Evolutionary conservation across 164 flowering plant genomes (phyloP).

Genomic region (Saururus chinensis): DNA sequence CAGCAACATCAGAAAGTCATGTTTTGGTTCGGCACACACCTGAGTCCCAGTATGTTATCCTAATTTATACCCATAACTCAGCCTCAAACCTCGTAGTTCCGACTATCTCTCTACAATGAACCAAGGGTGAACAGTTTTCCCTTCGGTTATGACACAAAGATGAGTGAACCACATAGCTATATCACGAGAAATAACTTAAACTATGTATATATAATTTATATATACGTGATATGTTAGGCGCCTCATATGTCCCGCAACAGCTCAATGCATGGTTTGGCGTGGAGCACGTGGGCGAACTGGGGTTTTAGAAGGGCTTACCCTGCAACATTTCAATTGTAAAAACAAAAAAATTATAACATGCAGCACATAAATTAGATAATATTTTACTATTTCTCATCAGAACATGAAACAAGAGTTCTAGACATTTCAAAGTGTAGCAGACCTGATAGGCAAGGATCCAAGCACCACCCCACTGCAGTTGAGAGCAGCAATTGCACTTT

Average conservation of each 20-base stretch:
- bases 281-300: constrained; percentile 73
- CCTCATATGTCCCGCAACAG: constrained; percentile 7
- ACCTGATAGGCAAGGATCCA: constrained; percentile 57
- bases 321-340: constrained; percentile 15
- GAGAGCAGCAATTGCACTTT: constrained; percentile 82
- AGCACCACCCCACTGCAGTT: constrained; percentile 70
- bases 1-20: too few species aligned
- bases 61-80: constrained; percentile 7
- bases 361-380: background rate
- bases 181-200: constrained; percentile 11
- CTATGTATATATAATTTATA: constrained; percentile 20
- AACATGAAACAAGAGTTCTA: background rate
- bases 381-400: background rate
- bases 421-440: background rate
- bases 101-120: constrained; percentile 30
- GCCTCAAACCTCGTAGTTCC: constrained; percentile 37
- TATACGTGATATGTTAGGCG: constrained; percentile 9
- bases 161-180: constrained; percentile 11
- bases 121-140: constrained; percentile 11
- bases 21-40: too few species aligned
- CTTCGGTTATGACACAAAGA: constrained; percentile 13
- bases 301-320: constrained; percentile 87
- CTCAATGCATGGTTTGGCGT: constrained; percentile 18
- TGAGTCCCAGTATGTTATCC: constrained; percentile 1
- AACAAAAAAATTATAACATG: background rate